phyloP scores from a whole-genome alignment of 805 yeast species.

The Metschnikowia reukaufii region DNA sequence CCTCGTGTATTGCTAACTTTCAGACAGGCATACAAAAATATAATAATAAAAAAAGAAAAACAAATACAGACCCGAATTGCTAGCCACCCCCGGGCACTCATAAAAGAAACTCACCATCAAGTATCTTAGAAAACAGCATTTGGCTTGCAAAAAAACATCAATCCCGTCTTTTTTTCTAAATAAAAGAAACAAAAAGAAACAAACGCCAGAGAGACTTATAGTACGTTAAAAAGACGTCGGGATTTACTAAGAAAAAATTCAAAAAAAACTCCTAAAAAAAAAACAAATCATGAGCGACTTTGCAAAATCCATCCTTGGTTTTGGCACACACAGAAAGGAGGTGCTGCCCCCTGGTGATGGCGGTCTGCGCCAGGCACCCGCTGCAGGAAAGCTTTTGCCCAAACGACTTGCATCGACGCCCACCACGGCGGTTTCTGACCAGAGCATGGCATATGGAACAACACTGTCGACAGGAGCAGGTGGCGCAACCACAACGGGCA shows the following conservation, averaged over 20 bases:
- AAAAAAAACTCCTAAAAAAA: not conserved
- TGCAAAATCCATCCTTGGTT: constrained; percentile 46
- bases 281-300: constrained; percentile 40
- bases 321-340: constrained; percentile 36
- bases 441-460: constrained; percentile 61
- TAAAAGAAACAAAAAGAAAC: not conserved
- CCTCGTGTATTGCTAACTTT: too few species aligned
- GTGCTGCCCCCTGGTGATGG: constrained; percentile 12
- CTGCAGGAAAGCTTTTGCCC: constrained; percentile 33
- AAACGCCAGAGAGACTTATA: too few species aligned
- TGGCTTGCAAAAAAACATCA: too few species aligned
- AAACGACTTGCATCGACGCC: constrained; percentile 49
- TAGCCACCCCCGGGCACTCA: too few species aligned
- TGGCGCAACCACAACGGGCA: not conserved
- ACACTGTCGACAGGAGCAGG: constrained; percentile 43
- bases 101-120: too few species aligned
- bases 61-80: too few species aligned
- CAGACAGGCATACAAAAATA: too few species aligned
- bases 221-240: too few species aligned
- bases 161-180: too few species aligned
- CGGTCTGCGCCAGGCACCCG: not conserved
- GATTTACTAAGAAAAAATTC: not conserved
- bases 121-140: too few species aligned
- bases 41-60: too few species aligned
- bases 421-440: constrained; percentile 65